Evolutionary conservation across 768 basidiomycete genomes (phyloP).

Genomic region (Cytidiella melzeri): DNA sequence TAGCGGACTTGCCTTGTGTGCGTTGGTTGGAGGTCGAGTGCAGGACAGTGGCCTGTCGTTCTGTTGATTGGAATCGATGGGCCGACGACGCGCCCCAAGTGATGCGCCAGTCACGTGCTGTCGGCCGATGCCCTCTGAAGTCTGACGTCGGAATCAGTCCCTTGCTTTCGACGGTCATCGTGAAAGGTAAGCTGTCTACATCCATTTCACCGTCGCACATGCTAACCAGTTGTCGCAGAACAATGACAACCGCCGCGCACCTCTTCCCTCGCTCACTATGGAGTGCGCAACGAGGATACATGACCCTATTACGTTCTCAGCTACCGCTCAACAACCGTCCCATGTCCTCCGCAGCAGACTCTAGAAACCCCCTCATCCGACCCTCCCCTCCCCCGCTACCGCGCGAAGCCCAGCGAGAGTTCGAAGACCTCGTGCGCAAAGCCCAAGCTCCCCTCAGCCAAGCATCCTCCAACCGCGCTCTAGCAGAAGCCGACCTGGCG

Average conservation of each 20-base stretch:
- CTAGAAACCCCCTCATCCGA: conserved; percentile 36
- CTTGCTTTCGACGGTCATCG: too few relatives aligned
- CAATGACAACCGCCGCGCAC: background rate
- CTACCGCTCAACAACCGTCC: background rate
- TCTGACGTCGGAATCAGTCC: too few relatives aligned
- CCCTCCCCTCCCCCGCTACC: conserved; percentile 78
- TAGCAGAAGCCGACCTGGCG: conserved; percentile 35
- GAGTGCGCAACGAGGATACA: background rate
- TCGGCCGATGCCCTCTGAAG: too few relatives aligned
- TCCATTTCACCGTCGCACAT: too few relatives aligned
- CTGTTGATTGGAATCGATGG: background rate
- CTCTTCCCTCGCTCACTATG: background rate
- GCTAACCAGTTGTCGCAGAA: too few relatives aligned
- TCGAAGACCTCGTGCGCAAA: conserved; percentile 73
- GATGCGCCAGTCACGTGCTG: background rate
- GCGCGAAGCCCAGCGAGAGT: conserved; percentile 71
- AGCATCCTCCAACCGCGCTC: conserved; percentile 10
- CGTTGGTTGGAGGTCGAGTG: background rate
- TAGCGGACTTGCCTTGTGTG: background rate
- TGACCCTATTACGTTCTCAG: background rate
- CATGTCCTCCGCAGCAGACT: conserved; percentile 9
- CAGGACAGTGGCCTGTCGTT: background rate
- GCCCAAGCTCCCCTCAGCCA: conserved; percentile 41
- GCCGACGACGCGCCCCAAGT: background rate
- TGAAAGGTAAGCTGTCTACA: too few relatives aligned